A percentile compares a stretch with the other conserved stretches of the same genome.
These are phyloP conservation scores for Stagonosporopsis vannaccii DNA, from an alignment of 2,329 filamentous ascomycete genomes.

Conservation along the genomic window DNA sequence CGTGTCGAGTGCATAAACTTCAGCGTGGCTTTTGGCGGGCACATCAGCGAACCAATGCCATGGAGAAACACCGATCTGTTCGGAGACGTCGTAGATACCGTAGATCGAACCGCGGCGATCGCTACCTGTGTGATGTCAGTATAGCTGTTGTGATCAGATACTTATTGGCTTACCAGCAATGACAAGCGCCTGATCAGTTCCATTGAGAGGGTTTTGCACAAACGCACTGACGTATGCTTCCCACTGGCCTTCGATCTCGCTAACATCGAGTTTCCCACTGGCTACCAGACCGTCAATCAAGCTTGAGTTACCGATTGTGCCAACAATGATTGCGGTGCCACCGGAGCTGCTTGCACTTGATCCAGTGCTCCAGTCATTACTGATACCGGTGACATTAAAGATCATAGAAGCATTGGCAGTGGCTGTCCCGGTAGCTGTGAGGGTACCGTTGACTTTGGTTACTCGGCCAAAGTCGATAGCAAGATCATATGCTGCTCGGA, in stretches of 20 bases:
- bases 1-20: conserved; percentile 63
- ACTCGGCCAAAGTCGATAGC: conserved; percentile 75
- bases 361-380: conserved; percentile 43
- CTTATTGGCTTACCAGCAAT: conserved; percentile 60
- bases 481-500: conserved; percentile 72
- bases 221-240: conserved; percentile 71
- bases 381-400: conserved; percentile 52
- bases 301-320: conserved; percentile 70
- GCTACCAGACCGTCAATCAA: conserved; percentile 66
- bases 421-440: conserved; percentile 60
- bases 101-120: conserved; percentile 73
- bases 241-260: conserved; percentile 68
- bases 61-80: conserved; percentile 76
- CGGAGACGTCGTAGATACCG: conserved; percentile 73
- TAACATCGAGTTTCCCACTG: conserved; percentile 65
- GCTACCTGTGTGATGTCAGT: conserved; percentile 50
- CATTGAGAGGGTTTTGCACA: conserved; percentile 64
- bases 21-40: conserved; percentile 58
- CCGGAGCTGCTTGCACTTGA: conserved; percentile 13
- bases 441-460: conserved; percentile 68
- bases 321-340: conserved; percentile 67
- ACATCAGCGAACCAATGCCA: conserved; percentile 76
- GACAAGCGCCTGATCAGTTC: conserved; percentile 66
- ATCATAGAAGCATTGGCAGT: conserved; percentile 55
- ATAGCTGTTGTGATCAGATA: background rate